Base-by-base conservation (phyloP, 345 rosid genomes). In the Aquilaria yunnanensis region DNA sequence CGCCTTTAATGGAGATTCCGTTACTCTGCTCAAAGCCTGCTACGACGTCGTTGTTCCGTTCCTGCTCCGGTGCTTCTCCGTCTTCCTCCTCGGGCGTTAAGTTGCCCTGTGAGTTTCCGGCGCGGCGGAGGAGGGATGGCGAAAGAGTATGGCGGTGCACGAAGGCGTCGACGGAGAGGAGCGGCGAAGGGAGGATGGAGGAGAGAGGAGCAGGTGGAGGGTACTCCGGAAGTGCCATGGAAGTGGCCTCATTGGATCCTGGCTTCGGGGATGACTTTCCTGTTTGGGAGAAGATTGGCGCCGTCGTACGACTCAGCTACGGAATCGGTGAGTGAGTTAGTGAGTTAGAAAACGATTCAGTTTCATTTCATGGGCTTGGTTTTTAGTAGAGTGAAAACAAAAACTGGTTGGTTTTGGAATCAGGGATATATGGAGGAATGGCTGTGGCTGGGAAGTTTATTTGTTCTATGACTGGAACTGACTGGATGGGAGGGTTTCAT, bases 381-480 rank as follows among this genome's bases (percentile, higher is more conserved):
- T 51, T 12, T 23, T 12, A 29, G 47, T 31, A 43, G 10, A 48
- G 14, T 46, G 16, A 9, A 16, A 49, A 12, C 56, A 37, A 55
- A 56, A 5, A n/a, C 54, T 47, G 68, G 8, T 55, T 55, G 34
- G 12, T 14, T 51, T 8, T 12, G 47, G 65, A 23, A 53, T 23
- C 72, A 94, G 99, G 97, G 51, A 83, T 94, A 66, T 90, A 94
- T 71, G 99, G 90, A 33, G 96, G 86, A 62, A 94, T 94, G 96
- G 97, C 80, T 48, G 70, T 88, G 49, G 90, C 89, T 13, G 99
- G 97, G 52, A 83, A 87, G 60, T 77, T 94, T n/a, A 83, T 94
- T 68, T 94, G 97, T 64, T 88, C 92, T n/a, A 51, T 94, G 41
- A 78, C 91, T 30, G 97, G 99, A 45, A 73, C 88, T 12, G 99